Percentiles rank a stretch among this genome's conserved stretches.
Evolutionary conservation across 2,329 filamentous ascomycete genomes (phyloP).

Genomic region (Pseudogymnoascus sp.): DNA sequence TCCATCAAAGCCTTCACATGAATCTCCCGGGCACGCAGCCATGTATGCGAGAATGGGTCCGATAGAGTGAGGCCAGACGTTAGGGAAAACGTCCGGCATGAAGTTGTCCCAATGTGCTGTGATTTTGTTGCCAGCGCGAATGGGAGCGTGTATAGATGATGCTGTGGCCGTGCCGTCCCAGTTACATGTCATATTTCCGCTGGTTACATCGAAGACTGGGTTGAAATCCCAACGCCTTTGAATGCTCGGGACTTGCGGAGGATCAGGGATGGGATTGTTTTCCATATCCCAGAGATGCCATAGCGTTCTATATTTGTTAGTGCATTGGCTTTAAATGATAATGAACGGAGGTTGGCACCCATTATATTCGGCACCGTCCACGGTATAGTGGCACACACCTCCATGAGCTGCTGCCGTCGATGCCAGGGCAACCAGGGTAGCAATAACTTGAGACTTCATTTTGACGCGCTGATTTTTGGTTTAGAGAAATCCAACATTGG

Average conservation of each 20-base stretch:
- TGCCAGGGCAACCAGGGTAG: neutral
- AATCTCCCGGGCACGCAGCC: conserved; percentile 13
- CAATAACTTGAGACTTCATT: neutral
- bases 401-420: neutral
- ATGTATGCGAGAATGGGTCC: conserved; percentile 15
- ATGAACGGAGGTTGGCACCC: neutral
- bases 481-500: neutral
- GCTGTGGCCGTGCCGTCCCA: neutral
- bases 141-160: neutral
- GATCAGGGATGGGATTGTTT: neutral
- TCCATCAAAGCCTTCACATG: conserved; percentile 12
- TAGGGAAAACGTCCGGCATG: neutral
- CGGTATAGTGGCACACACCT: neutral
- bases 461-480: neutral
- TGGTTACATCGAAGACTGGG: conserved; percentile 1
- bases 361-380: conserved; percentile 4
- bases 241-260: neutral
- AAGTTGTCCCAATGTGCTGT: neutral
- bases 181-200: conserved; percentile 3
- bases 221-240: conserved; percentile 4
- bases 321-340: neutral
- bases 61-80: conserved; percentile 6
- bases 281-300: conserved; percentile 5
- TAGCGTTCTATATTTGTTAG: neutral
- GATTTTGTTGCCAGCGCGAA: neutral